Evolutionary conservation across 495 filamentous ascomycete genomes (phyloP).

Genomic region (Coniosporium apollinis): DNA sequence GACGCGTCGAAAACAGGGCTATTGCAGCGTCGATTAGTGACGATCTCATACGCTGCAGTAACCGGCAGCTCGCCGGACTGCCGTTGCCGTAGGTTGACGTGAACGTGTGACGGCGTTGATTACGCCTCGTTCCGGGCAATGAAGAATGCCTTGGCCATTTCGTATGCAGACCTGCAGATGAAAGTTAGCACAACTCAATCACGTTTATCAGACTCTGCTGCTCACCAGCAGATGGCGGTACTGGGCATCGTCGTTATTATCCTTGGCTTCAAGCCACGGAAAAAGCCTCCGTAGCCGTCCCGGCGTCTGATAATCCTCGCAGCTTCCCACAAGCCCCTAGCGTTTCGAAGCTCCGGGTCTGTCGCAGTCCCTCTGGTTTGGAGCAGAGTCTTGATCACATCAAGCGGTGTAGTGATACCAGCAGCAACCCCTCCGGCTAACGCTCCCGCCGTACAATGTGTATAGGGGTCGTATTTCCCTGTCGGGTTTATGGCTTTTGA

Average conservation of each 20-base stretch:
- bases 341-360: conserved; percentile 70
- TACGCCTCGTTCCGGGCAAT: too few species aligned
- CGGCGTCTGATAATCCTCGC: conserved; percentile 67
- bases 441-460: conserved; percentile 81
- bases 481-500: conserved; percentile 82
- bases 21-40: too few species aligned
- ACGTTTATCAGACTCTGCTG: conserved; percentile 10
- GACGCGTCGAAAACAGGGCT: too few species aligned
- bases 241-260: conserved; percentile 96
- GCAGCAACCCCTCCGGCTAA: conserved; percentile 87
- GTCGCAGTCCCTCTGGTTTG: conserved; percentile 75
- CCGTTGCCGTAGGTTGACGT: too few species aligned
- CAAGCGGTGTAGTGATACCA: conserved; percentile 83
- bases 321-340: conserved; percentile 65
- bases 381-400: conserved; percentile 93
- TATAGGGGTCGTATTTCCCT: conserved; percentile 73
- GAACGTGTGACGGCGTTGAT: too few species aligned
- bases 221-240: conserved; percentile 96
- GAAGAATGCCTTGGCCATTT: conserved; percentile 65
- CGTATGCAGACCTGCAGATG: conserved; percentile 47
- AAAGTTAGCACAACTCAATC: conserved; percentile 15
- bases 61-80: too few species aligned
- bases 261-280: conserved; percentile 77
- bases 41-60: too few species aligned
- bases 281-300: conserved; percentile 76